Conservation (phyloP, 2,329 filamentous ascomycete genomes). For the Botrytis fragariae region DNA sequence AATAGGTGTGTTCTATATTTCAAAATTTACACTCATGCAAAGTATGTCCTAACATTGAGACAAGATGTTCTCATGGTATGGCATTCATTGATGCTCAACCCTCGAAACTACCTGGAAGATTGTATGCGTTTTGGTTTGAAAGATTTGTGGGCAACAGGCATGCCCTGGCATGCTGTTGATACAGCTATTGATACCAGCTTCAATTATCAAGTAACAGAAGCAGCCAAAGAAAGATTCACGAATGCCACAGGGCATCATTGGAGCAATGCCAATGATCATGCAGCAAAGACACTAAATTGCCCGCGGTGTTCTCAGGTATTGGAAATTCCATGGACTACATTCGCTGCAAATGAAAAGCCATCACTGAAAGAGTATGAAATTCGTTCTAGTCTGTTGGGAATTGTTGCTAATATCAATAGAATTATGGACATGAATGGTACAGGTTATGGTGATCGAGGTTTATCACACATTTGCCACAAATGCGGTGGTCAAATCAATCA, state of each 20-base stretch:
- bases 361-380: slow-evolving; percentile 38
- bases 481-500: slow-evolving; percentile 55
- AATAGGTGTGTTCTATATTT: slow-evolving; percentile 47
- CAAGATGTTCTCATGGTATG: slow-evolving; percentile 74
- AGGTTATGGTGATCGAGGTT: slow-evolving; percentile 60
- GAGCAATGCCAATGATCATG: slow-evolving; percentile 56
- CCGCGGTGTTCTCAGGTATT: slow-evolving; percentile 49
- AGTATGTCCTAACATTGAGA: slow-evolving; percentile 11
- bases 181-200: slow-evolving; percentile 58
- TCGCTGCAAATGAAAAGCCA: slow-evolving; percentile 41
- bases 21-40: neutral
- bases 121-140: slow-evolving; percentile 57
- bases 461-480: slow-evolving; percentile 48
- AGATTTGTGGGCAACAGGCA: slow-evolving; percentile 57
- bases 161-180: slow-evolving; percentile 65
- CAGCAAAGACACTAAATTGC: slow-evolving; percentile 52
- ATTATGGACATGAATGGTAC: slow-evolving; percentile 42
- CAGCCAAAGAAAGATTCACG: slow-evolving; percentile 49
- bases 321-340: slow-evolving; percentile 60
- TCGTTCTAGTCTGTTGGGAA: neutral
- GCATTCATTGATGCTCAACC: slow-evolving; percentile 78
- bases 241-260: slow-evolving; percentile 51
- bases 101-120: slow-evolving; percentile 71
- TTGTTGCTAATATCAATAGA: slow-evolving; percentile 23
- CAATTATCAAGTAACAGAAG: slow-evolving; percentile 50